Conservation (phyloP, 805 yeast species). For the Lipomyces kockii region DNA sequence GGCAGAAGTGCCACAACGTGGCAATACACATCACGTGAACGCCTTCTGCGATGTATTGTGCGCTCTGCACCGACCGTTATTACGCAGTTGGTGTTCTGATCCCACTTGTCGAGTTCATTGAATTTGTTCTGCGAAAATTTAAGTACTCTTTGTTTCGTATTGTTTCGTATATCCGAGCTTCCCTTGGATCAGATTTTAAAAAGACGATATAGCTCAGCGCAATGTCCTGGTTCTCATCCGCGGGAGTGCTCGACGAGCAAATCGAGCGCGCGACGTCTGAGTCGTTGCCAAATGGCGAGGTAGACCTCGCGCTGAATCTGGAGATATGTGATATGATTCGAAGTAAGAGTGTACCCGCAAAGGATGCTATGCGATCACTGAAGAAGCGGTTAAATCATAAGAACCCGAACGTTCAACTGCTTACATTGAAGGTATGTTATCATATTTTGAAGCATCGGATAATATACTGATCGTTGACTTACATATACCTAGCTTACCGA, state of each 20-base stretch:
- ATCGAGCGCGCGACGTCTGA: slow-evolving; percentile 83
- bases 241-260: slow-evolving; percentile 33
- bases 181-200: background rate
- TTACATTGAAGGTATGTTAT: slow-evolving; percentile 54
- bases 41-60: background rate
- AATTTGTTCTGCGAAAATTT: background rate
- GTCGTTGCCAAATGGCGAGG: slow-evolving; percentile 88
- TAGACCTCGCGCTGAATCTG: slow-evolving; percentile 69
- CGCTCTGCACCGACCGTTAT: too few relatives aligned
- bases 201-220: slow-evolving; percentile 41
- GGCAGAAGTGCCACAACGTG: background rate
- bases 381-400: slow-evolving; percentile 71
- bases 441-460: background rate
- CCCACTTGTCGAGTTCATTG: background rate
- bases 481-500: slow-evolving; percentile 62
- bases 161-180: background rate
- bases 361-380: slow-evolving; percentile 81
- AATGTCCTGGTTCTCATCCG: slow-evolving; percentile 42
- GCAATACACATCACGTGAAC: background rate
- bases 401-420: slow-evolving; percentile 80
- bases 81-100: background rate
- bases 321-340: slow-evolving; percentile 88
- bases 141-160: background rate
- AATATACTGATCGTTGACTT: background rate
- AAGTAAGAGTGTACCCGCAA: slow-evolving; percentile 75